Percentiles rank a stretch among this genome's conserved stretches.
phyloP scores from a whole-genome alignment of 176 grass and related monocot species.

The Avena eriantha region DNA sequence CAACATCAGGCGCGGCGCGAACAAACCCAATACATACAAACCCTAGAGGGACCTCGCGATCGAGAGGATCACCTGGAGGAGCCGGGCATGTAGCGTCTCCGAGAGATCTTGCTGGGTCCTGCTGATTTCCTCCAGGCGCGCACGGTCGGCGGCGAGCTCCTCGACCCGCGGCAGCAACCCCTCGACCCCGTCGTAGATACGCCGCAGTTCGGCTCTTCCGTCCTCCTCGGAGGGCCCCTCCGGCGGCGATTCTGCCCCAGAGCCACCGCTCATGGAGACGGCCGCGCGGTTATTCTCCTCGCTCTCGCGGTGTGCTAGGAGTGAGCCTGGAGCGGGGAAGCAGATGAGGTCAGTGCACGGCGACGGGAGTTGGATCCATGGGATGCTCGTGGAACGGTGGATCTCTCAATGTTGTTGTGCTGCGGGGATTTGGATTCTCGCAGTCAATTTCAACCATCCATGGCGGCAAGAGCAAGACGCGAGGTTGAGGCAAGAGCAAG shows the following conservation, averaged over 20 bases:
- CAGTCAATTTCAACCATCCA: not conserved
- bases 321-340: not conserved
- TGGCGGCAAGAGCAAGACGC: not conserved
- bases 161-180: conserved; percentile 44
- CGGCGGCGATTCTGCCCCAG: not conserved
- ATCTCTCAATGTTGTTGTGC: not conserved
- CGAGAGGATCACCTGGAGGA: not conserved
- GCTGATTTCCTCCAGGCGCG: conserved; percentile 37
- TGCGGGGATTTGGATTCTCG: not conserved
- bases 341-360: not conserved
- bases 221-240: not conserved
- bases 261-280: not conserved
- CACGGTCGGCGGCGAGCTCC: conserved; percentile 32
- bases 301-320: not conserved
- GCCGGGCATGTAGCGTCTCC: not conserved
- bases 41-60: not conserved
- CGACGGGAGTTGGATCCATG: not conserved
- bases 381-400: not conserved
- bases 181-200: conserved; percentile 33
- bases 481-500: too few species aligned
- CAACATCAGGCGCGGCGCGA: conserved; percentile 16
- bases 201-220: conserved; percentile 24
- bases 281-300: not conserved
- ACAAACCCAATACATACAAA: not conserved
- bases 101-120: conserved; percentile 18